phyloP scores from a whole-genome alignment of 306 rosid genomes.

The Oxytropis ochrocephala region DNA sequence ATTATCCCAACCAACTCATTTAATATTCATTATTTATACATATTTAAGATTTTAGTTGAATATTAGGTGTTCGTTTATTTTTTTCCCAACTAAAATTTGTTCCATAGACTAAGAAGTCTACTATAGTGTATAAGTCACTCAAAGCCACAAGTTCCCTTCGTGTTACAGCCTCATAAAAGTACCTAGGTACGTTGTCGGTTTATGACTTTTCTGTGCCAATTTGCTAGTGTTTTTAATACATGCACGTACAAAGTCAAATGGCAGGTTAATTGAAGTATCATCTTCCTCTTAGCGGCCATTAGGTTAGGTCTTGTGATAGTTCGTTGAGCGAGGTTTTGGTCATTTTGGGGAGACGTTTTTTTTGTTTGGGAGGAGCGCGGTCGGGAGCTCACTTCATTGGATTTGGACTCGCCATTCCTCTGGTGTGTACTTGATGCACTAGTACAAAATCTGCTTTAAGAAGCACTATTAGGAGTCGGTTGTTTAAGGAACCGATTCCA shows the following conservation, averaged over 20 bases:
- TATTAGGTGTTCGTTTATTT: not conserved
- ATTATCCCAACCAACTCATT: constrained; percentile 13
- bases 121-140: not conserved
- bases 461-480: too few species aligned
- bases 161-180: not conserved
- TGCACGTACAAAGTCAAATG: constrained; percentile 5
- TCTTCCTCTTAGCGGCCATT: not conserved
- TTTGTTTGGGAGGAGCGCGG: too few species aligned
- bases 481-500: too few species aligned
- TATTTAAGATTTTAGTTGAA: too few species aligned
- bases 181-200: constrained; percentile 19
- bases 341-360: too few species aligned
- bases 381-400: too few species aligned
- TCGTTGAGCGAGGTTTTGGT: too few species aligned
- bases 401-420: too few species aligned
- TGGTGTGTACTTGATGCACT: too few species aligned
- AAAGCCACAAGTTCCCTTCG: constrained; percentile 15
- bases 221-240: not conserved
- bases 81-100: constrained; percentile 3
- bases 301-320: too few species aligned
- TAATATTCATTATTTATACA: not conserved
- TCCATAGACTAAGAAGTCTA: constrained; percentile 13
- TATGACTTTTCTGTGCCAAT: constrained; percentile 18
- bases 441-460: too few species aligned
- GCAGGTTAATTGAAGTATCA: not conserved